Percentiles rank a stretch among this genome's conserved stretches.
phyloP scores from a whole-genome alignment of 345 rosid genomes.

The Eucalyptus marginata region DNA sequence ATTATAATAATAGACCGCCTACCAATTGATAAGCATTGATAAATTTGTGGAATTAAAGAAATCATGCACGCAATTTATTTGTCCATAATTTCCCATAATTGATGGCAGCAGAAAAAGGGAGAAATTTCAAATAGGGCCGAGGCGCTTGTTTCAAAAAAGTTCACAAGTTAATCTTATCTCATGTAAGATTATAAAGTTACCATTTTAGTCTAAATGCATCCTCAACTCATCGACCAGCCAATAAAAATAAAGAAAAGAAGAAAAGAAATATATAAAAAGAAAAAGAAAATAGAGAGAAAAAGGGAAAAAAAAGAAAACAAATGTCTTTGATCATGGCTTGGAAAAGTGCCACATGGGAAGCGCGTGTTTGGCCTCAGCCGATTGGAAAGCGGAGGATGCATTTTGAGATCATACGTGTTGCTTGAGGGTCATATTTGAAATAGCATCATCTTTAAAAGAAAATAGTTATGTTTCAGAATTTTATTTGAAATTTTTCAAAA shows the following conservation, averaged over 20 bases:
- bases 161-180: not conserved
- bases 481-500: too few species aligned
- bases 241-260: not conserved
- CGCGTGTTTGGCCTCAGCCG: not conserved
- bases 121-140: not conserved
- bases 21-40: not conserved
- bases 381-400: not conserved
- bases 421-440: too few species aligned
- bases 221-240: not conserved
- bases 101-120: not conserved
- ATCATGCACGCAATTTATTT: not conserved
- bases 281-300: not conserved
- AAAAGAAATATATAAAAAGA: too few species aligned
- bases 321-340: not conserved
- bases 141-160: not conserved
- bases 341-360: not conserved
- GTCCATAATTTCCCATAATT: not conserved
- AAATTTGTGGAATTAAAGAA: not conserved
- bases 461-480: too few species aligned
- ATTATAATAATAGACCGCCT: too few species aligned
- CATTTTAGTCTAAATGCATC: not conserved
- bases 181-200: not conserved
- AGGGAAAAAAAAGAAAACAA: not conserved
- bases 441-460: too few species aligned
- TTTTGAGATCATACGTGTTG: not conserved